These are phyloP conservation scores for Lojkania enalia DNA, from an alignment of 2,329 filamentous ascomycete species.

Conservation along the genomic window DNA sequence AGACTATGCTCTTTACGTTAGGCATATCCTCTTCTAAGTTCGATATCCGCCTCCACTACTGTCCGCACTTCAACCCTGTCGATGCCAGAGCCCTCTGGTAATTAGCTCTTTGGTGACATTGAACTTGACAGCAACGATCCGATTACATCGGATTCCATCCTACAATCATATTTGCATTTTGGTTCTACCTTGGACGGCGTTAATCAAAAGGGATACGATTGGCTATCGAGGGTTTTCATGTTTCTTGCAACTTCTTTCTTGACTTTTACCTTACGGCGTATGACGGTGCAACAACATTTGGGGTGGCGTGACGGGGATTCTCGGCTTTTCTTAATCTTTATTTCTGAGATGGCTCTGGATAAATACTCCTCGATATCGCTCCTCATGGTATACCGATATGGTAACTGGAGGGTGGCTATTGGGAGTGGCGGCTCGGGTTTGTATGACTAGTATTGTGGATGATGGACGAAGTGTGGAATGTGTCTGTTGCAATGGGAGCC, in stretches of 20 bases:
- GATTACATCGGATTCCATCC: slow-evolving; percentile 17
- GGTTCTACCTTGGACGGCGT: slow-evolving; percentile 37
- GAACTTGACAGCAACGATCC: slow-evolving; percentile 21
- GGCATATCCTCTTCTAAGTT: slow-evolving; percentile 18
- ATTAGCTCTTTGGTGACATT: too few relatives aligned
- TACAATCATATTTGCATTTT: slow-evolving; percentile 42
- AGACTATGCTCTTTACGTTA: slow-evolving; percentile 21
- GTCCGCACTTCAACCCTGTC: slow-evolving; percentile 11
- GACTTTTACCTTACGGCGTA: too few relatives aligned
- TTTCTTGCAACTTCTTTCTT: slow-evolving; percentile 9
- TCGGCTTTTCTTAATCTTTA: slow-evolving; percentile 36
- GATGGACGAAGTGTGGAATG: slow-evolving; percentile 22
- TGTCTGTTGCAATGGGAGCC: slow-evolving; percentile 10
- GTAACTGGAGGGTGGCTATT: slow-evolving; percentile 7
- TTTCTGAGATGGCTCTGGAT: slow-evolving; percentile 44
- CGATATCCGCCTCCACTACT: slow-evolving; percentile 5
- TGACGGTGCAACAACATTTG: too few relatives aligned
- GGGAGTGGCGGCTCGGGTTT: neutral
- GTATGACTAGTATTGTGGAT: slow-evolving; percentile 16
- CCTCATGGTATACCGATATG: slow-evolving; percentile 35
- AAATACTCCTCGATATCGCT: slow-evolving; percentile 33
- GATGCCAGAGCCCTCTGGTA: slow-evolving; percentile 4
- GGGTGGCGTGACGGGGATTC: slow-evolving; percentile 24
- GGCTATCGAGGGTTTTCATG: slow-evolving; percentile 24
- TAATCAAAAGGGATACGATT: slow-evolving; percentile 40